phyloP scores from a whole-genome alignment of 1,139 yeast genomes.

The Kurtzmaniella quercitrusa region DNA sequence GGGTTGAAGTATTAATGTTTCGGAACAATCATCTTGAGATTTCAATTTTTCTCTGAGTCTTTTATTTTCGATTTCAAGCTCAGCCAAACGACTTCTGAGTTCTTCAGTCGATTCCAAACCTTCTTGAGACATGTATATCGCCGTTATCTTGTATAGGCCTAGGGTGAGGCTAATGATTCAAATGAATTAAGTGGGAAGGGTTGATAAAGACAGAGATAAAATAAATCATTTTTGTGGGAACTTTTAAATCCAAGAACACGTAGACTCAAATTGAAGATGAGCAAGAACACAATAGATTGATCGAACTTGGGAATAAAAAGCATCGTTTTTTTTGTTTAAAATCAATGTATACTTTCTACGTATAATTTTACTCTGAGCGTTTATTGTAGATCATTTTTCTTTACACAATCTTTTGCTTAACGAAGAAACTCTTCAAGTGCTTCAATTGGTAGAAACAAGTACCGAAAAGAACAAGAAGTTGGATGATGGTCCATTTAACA shows the following conservation, averaged over 20 bases:
- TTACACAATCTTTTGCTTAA: constrained; percentile 48
- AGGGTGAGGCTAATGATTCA: background rate
- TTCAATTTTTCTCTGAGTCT: background rate
- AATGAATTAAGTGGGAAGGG: background rate
- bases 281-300: too few relatives aligned
- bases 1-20: background rate
- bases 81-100: constrained; percentile 2
- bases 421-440: constrained; percentile 50
- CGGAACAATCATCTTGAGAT: background rate
- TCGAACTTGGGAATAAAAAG: too few relatives aligned
- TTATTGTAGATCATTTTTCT: background rate
- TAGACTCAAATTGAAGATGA: background rate
- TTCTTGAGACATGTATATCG: background rate
- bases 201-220: background rate
- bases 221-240: background rate
- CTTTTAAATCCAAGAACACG: background rate
- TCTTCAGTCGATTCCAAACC: background rate
- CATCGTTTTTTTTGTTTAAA: too few relatives aligned
- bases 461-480: constrained; percentile 43
- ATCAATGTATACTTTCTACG: too few relatives aligned
- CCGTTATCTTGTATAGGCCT: background rate
- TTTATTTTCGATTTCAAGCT: constrained; percentile 4
- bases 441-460: constrained; percentile 48
- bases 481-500: constrained; percentile 44
- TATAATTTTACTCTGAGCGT: background rate